Conservation (phyloP, 148 eudicot genomes). For the Persicaria maculosa region DNA sequence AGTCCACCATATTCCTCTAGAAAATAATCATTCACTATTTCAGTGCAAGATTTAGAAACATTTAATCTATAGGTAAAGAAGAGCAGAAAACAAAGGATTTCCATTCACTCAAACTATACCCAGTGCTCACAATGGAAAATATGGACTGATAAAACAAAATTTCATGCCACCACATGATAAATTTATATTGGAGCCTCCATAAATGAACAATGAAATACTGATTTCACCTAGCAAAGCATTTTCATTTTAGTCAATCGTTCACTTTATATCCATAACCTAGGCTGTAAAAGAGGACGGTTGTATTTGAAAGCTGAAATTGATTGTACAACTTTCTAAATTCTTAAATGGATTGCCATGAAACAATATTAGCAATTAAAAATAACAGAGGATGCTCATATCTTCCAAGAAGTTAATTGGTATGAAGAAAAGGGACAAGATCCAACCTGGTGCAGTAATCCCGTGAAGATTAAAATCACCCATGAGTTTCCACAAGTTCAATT, state of each 20-base stretch:
- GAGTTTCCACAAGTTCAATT: constrained; percentile 86
- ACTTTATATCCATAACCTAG: neutral
- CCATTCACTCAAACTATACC: neutral
- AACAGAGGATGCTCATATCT: neutral
- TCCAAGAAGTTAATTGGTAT: neutral
- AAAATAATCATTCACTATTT: neutral
- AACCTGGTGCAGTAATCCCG: constrained; percentile 97
- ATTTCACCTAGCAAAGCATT: neutral
- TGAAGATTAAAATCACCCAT: constrained; percentile 98
- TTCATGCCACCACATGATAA: neutral
- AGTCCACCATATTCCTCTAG: constrained; percentile 98
- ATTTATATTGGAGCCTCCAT: neutral
- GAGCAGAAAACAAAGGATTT: neutral
- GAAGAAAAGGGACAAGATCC: neutral
- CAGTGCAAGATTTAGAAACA: neutral
- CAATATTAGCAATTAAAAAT: neutral
- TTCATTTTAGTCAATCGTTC: neutral
- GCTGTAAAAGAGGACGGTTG: neutral
- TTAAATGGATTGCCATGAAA: neutral
- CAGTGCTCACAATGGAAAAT: neutral
- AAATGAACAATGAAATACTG: neutral
- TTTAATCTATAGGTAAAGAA: neutral
- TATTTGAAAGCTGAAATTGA: neutral
- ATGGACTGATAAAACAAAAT: neutral
- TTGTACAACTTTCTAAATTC: neutral